A percentile compares a stretch with the other conserved stretches of the same genome.
Conservation (phyloP, 2,329 filamentous ascomycete species). For the Pseudogymnoascus sp. region DNA sequence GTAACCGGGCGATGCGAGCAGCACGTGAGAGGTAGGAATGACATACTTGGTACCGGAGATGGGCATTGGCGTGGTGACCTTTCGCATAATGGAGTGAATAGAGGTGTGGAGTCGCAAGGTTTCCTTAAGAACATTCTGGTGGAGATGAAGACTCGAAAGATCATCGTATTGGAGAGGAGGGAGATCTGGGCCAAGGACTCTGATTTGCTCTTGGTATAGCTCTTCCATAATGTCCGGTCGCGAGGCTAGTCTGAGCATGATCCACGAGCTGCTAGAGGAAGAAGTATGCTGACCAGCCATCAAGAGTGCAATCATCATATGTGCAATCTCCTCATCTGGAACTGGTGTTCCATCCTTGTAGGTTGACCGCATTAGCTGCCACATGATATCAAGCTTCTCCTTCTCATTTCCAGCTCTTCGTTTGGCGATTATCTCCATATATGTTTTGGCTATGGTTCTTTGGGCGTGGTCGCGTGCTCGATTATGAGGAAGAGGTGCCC, state of each 20-base stretch:
- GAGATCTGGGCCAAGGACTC: conserved; percentile 63
- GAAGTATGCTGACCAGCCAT: conserved; percentile 91
- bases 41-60: conserved; percentile 76
- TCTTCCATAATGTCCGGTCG: conserved; percentile 74
- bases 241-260: conserved; percentile 70
- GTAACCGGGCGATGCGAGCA: conserved; percentile 56
- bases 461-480: conserved; percentile 72
- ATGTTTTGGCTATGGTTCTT: conserved; percentile 70
- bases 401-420: conserved; percentile 37
- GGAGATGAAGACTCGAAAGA: conserved; percentile 70
- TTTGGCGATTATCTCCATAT: conserved; percentile 72
- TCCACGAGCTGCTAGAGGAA: conserved; percentile 76
- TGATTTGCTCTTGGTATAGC: conserved; percentile 60
- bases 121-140: conserved; percentile 81
- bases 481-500: conserved; percentile 88
- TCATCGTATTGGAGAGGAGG: conserved; percentile 69
- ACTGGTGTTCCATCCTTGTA: conserved; percentile 76
- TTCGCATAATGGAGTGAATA: conserved; percentile 90
- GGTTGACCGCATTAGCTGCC: conserved; percentile 74
- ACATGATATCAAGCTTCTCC: conserved; percentile 49
- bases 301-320: conserved; percentile 89
- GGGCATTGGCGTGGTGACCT: conserved; percentile 80
- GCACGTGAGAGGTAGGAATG: conserved; percentile 69
- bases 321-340: conserved; percentile 80
- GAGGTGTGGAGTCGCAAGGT: conserved; percentile 84